Evolutionary conservation across 2,329 filamentous ascomycete genomes (phyloP).

Genomic region (Triangularia setosa): DNA sequence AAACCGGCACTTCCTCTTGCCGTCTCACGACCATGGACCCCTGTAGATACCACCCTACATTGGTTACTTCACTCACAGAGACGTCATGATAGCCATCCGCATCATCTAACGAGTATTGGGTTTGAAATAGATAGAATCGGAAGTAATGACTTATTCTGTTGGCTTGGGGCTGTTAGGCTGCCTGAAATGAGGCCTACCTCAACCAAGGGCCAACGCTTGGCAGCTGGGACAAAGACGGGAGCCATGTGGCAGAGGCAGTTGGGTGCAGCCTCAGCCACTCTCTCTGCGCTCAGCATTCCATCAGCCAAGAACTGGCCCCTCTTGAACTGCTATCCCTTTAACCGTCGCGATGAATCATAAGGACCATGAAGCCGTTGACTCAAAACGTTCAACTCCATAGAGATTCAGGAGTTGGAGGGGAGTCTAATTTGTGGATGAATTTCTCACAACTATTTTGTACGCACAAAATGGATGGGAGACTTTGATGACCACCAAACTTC

Average conservation of each 20-base stretch:
- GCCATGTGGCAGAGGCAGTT: background rate
- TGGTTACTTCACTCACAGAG: background rate
- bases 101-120: background rate
- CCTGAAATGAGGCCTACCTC: background rate
- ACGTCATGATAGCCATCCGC: background rate
- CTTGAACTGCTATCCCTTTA: background rate
- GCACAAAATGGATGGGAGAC: background rate
- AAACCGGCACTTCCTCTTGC: background rate
- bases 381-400: too few species aligned
- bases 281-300: conserved; percentile 4
- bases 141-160: background rate
- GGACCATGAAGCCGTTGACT: too few species aligned
- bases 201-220: background rate
- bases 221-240: background rate
- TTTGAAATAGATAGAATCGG: background rate
- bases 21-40: background rate
- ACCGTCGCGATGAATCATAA: background rate
- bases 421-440: background rate
- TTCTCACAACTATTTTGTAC: background rate
- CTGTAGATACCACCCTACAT: background rate
- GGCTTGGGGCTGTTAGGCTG: background rate
- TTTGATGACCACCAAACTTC: background rate
- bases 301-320: conserved; percentile 1
- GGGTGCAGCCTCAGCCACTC: background rate
- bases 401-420: background rate